Evolutionary conservation across 257 asterid species (phyloP).

Genomic region (Lavandula angustifolia): DNA sequence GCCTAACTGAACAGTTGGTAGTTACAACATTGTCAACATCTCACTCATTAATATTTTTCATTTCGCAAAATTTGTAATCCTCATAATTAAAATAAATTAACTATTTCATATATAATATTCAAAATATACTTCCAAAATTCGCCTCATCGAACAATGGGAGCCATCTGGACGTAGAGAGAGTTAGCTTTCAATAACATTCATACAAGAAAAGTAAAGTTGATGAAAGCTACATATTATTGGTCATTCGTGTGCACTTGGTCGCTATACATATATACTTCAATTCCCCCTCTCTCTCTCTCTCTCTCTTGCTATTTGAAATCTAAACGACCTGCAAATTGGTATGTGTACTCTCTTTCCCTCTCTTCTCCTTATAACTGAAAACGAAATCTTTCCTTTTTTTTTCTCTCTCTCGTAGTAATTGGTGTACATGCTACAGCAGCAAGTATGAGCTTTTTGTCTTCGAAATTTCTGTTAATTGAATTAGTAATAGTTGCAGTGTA

Average conservation of each 20-base stretch:
- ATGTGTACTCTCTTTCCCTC: constrained; percentile 13
- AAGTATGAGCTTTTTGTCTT: too few species aligned
- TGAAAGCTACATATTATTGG: constrained; percentile 47
- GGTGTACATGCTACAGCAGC: neutral
- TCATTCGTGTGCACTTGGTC: constrained; percentile 33
- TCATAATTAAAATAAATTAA: constrained; percentile 1
- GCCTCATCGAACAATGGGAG: too few species aligned
- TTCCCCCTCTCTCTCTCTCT: constrained; percentile 22
- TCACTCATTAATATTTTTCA: neutral
- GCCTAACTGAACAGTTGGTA: constrained; percentile 29
- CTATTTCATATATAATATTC: too few species aligned
- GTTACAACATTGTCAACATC: constrained; percentile 23
- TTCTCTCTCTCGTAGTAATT: constrained; percentile 3
- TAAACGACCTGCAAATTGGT: constrained; percentile 24
- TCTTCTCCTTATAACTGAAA: neutral
- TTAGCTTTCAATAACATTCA: neutral
- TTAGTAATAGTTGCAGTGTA: too few species aligned
- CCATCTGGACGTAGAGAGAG: neutral
- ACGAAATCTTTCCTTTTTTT: neutral
- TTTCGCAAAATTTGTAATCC: too few species aligned
- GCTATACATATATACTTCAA: constrained; percentile 33
- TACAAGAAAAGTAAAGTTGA: constrained; percentile 28
- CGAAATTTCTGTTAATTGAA: too few species aligned
- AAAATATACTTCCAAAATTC: too few species aligned
- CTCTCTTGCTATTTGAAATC: constrained; percentile 30